Conservation (phyloP, 805 yeast genomes). For the Ogataea nonfermentans region DNA sequence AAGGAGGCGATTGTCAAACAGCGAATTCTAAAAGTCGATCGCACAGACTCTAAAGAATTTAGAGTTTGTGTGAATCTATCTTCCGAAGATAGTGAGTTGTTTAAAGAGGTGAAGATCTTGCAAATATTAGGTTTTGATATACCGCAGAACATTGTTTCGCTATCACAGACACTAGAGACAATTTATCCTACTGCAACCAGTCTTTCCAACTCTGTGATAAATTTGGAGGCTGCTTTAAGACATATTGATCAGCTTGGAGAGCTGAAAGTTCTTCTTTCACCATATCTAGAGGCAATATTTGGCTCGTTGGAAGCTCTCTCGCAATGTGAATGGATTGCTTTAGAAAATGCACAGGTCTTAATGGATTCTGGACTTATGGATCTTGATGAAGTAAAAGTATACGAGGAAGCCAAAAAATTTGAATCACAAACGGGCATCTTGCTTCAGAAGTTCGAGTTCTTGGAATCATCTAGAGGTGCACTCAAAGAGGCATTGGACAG, state of each 20-base stretch:
- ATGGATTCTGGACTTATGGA: conserved; percentile 29
- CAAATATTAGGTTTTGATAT: conserved; percentile 50
- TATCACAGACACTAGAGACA: conserved; percentile 48
- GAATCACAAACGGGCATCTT: conserved; percentile 34
- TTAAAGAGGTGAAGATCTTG: conserved; percentile 55
- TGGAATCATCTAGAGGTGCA: conserved; percentile 29
- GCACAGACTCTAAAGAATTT: conserved; percentile 16
- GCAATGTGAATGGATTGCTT: conserved; percentile 50
- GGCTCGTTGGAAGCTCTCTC: conserved; percentile 35
- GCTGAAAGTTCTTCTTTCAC: conserved; percentile 39
- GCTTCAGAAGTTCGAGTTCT: conserved; percentile 30
- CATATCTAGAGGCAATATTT: conserved; percentile 30
- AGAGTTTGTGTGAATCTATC: conserved; percentile 53
- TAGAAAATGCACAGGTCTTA: conserved; percentile 50
- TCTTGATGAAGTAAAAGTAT: conserved; percentile 30
- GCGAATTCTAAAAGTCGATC: conserved; percentile 38
- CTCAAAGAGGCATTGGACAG: conserved; percentile 24
- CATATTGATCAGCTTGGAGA: conserved; percentile 35
- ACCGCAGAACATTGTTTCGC: conserved; percentile 49
- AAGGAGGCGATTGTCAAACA: conserved; percentile 16
- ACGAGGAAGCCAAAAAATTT: conserved; percentile 32
- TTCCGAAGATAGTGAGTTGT: conserved; percentile 37
- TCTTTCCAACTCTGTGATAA: conserved; percentile 49
- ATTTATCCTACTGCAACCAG: conserved; percentile 58
- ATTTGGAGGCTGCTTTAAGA: conserved; percentile 31